These are phyloP conservation scores for Leptographium flavum DNA, from an alignment of 2,329 filamentous ascomycete species.

Conservation along the genomic window DNA sequence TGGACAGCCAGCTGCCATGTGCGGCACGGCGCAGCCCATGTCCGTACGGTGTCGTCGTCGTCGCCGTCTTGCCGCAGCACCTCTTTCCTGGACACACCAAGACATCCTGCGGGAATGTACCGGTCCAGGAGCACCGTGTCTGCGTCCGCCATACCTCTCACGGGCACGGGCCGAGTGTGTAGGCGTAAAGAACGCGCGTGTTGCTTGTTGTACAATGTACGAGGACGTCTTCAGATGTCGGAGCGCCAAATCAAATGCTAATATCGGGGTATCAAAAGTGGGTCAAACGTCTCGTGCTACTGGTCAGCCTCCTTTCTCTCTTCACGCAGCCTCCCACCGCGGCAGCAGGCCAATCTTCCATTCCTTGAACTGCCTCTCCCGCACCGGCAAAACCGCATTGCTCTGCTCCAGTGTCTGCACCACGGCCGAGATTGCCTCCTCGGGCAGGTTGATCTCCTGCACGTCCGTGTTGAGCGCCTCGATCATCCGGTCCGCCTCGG, in stretches of 20 bases:
- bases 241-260: no score
- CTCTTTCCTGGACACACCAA: neutral
- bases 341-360: constrained; percentile 54
- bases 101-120: constrained; percentile 7
- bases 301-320: neutral
- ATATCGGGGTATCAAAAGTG: no score
- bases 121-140: neutral
- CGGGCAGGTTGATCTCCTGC: constrained; percentile 43
- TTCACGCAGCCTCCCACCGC: constrained; percentile 22
- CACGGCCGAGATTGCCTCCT: constrained; percentile 31
- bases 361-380: constrained; percentile 43
- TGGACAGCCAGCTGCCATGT: neutral
- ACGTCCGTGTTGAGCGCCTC: constrained; percentile 40
- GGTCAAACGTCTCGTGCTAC: no score
- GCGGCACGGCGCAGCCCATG: neutral
- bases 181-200: neutral
- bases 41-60: no score
- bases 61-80: neutral
- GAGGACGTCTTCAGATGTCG: no score
- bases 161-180: neutral
- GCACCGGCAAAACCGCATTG: constrained; percentile 35
- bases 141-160: neutral
- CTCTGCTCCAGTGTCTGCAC: constrained; percentile 29
- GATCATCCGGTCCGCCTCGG: constrained; percentile 32
- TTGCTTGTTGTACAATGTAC: no score